Evolutionary conservation across 805 yeast genomes (phyloP), one percentile per base, ranked within the genome.

Genomic region (Ogataea angusta): DNA sequence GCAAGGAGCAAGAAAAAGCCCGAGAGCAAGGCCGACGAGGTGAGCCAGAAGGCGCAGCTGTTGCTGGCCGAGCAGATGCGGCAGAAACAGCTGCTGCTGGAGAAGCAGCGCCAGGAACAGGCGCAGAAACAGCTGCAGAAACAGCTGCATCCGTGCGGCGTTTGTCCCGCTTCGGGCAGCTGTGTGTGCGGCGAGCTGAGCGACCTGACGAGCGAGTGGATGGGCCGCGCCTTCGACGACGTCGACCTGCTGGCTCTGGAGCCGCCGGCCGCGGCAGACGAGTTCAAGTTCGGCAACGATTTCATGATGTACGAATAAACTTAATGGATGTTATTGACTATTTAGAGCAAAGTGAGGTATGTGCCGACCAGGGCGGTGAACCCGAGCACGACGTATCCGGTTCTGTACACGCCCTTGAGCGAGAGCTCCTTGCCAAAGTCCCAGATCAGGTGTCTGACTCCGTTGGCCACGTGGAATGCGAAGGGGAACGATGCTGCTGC

Each of bases 371-470:
- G 46, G 24, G 73, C 78, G 17, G 80, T 68, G 53, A 78, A 69
- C 21, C 82, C 97, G 43, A 89, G 63, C 14, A 88, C 95, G 34
- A 77, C 69, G 67, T 87, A 86, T 49, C 96, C 98, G 26, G 97
- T 89, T 68, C 83, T 79, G 79, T 85, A 85, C 43, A 93, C 96
- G 53, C 95, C 97, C 60, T 83, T 78, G 53, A 86, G 59, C 47
- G 89, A 76, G 61, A 91, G 75, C 65, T 83, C 85, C 52, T 69
- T 72, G 63, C 95, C 95, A 39, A 80, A 63, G 64, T 93, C 99
- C 99, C 99, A 93, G 41, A 86, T 60, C 66, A 91, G 70, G 65
- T 93, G 99, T 76, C 99, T 87, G 49, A 91, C 46, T 56, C 98
- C 97, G 63, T 90, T 88, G 62, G 73, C 78, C 34, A 76, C 57